Conservation (phyloP, 1,139 yeast genomes). For the Zygotorulaspora mrakii region DNA sequence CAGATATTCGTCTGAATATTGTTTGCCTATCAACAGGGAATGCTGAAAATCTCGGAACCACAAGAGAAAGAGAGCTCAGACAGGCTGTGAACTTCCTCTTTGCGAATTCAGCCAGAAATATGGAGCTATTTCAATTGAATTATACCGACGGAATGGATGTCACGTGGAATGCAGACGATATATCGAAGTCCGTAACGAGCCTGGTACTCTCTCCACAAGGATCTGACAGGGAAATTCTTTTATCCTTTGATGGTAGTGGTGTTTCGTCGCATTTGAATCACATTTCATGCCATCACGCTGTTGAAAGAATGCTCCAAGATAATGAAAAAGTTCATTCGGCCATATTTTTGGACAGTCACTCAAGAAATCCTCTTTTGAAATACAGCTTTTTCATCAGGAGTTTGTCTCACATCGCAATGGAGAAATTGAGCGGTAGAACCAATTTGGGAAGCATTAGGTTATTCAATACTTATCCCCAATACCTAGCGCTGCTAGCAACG, state of each 20-base stretch:
- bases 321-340: conserved; percentile 7
- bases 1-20: conserved; percentile 42
- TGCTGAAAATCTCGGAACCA: conserved; percentile 65
- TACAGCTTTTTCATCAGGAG: conserved; percentile 42
- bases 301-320: conserved; percentile 37
- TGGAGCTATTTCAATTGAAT: conserved; percentile 39
- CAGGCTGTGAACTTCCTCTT: conserved; percentile 59
- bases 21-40: conserved; percentile 79
- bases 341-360: conserved; percentile 12
- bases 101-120: conserved; percentile 47
- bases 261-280: conserved; percentile 88
- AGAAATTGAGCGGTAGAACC: conserved; percentile 26
- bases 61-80: conserved; percentile 56
- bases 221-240: conserved; percentile 42
- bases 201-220: conserved; percentile 18
- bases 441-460: conserved; percentile 29
- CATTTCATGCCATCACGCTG: conserved; percentile 59
- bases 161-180: conserved; percentile 54
- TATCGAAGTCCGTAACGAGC: conserved; percentile 14
- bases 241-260: conserved; percentile 82
- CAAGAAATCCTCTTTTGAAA: conserved; percentile 15
- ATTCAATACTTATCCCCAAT: conserved; percentile 45
- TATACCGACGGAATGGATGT: conserved; percentile 70
- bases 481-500: conserved; percentile 60
- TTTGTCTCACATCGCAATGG: conserved; percentile 24